Base-by-base conservation (phyloP, 2,329 filamentous ascomycete species). In the Pseudogymnoascus sp. region DNA sequence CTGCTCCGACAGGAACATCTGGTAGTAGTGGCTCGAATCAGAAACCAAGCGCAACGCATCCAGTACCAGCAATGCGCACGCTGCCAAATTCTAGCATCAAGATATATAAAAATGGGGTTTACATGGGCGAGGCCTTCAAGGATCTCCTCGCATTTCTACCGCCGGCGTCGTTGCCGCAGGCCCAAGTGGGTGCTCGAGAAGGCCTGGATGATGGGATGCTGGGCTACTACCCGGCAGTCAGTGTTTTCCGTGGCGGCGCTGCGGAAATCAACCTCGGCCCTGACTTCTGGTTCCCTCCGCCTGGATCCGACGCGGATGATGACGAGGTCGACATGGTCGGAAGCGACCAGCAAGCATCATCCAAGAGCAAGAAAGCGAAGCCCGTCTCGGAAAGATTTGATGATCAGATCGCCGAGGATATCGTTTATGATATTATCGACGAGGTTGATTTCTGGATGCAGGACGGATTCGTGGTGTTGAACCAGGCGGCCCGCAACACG, bases 221-320 rank as follows among this genome's bases (percentile, higher is more conserved):
- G 1, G 96, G 95, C 10, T 99, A 99, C 77, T 96, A 96, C 72
- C 95, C 95, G 1, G 91, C 93, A 21, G 86, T 99, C 19, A 95
- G 92, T 69, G 89, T 95, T 21, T 97, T 97, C 77, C 87, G 90
- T 50, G 93, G 93, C 62, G 95, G 93, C 23, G 89, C 93, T 1
- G 93, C 90, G 15, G 90, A 97, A 74, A 88, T 93, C 70, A 97
- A 97, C 75, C 97, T 99, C 73, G 93, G 95, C 0, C 92, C 91
- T 0, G 82, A 95, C 33, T 97, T 96, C 78, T 97, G 93, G 92
- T 89, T 81, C 72, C 91, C 92, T 15, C 93, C 93, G 0, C 82
- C 85, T 2, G 83, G 81, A 19, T 79, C 81, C 60, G 77, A 76
- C 33, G 74, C 76, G 31, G 71, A 66, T 21, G 64, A 66, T 21